Evolutionary conservation across 2,329 filamentous ascomycete species (phyloP), one percentile per base, ranked within the genome.

Genomic region (Ustilaginoidea virens): DNA sequence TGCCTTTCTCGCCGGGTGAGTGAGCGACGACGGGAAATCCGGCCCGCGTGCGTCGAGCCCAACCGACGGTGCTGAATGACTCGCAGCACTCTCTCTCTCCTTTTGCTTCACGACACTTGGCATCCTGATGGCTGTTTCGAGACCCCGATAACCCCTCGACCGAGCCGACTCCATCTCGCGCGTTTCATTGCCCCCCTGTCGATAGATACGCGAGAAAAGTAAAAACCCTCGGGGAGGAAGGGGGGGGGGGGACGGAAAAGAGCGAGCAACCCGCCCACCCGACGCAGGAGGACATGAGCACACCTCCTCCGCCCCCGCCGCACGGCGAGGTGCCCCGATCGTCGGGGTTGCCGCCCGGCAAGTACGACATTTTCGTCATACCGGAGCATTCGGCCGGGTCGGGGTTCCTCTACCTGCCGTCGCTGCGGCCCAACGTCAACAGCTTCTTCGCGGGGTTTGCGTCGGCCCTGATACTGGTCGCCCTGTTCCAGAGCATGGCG

Each of bases 291-390:
- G 26, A 32, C 31, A 66, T 65, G 58, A 65, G 55, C 51, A 58
- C 69, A 42, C 78, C 78, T 37, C 85, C 85, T 39, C 83, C 82
- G 40, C 81, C 80, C 40, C 85, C 85, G 48, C 83, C 82, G 38
- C 85, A 93, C 58, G 83, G 85, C 54, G 66, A 74, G 47, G 77
- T 74, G 40, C 80, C 82, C 28, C 76, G 76, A 51, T 64, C 70
- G 21, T 53, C 62, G 11, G 78, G 80, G 32, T 61, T 94, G 27
- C 87, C 87, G 3, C 67, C 80, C 1, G 86, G 87, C 31, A 92
- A 90, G 49, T 96, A 93, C 55, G 87, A 96, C 60, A 92, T 96
- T 48, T 94, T 94, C 59, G 79, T 94, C 50, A 86, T 96, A 45
- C 87, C 87, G 6, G 82, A 86, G 26, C 85, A 93, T 52, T 87